Base-by-base conservation (phyloP, 495 filamentous ascomycete species). In the Penicillium alfredii region DNA sequence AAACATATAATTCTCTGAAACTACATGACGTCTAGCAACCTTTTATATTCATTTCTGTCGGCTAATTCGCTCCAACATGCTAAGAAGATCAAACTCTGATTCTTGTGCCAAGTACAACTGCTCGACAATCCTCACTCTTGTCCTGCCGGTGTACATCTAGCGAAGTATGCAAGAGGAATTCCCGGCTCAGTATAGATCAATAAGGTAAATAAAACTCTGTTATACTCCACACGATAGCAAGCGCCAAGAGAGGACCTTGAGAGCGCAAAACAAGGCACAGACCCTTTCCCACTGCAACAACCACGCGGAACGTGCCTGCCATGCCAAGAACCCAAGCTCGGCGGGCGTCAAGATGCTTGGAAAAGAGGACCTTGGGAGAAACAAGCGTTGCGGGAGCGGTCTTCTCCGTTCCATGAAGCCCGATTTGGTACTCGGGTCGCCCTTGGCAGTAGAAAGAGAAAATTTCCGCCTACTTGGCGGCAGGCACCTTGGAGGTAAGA, bases 291-390 rank as follows among this genome's bases (percentile, higher is more conserved):
- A 15, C 29, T 24, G 16, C 16, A 5, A 8, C 33, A 13, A 10
- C 14, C 5, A 23, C 4, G n/a, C n/a, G 21, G 27, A 35, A 14
- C 6, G 8, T n/a, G 18, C 23, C 32, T 19, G 23, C 17, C 13
- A 30, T 40, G 47, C 47, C 47, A 47, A 51, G 47, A 35, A 26
- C 31, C 33, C n/a, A 38, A 31, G 30, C 18, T 30, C 38, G 33
- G 49, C 40, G 41, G 49, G 45, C 24, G 47, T 43, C 47, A 51
- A 51, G 48, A 38, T 14, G 25, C 40, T 47, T 48, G 37, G 40
- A 30, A 8, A 35, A 26, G 46, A 38, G 49, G 35, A 53, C 49
- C 49, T 53, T 53, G 49, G 28, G 20, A 27, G 34, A 26, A 50
- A n/a, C 23, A 38, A 39, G 24, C 26, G 15, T 10, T 14, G 4